A percentile compares a stretch with the other conserved stretches of the same genome.
phyloP scores from a whole-genome alignment of 2,329 filamentous ascomycete genomes.

The Penicillium sp. region DNA sequence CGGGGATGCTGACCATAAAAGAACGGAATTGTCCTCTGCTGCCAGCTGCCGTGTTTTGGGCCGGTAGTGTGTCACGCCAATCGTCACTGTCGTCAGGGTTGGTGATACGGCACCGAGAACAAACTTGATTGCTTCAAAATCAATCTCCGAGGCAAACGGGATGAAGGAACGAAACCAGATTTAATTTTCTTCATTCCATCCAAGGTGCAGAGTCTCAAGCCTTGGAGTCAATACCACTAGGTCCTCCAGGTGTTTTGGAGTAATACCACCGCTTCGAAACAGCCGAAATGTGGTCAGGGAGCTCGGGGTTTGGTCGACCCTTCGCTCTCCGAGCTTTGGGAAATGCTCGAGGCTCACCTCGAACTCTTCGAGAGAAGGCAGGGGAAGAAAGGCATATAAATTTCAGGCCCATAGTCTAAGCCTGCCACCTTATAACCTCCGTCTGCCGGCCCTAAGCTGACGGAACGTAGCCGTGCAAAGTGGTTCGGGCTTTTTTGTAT shows the following conservation, averaged over 20 bases:
- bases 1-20: neutral
- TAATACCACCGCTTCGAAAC: neutral
- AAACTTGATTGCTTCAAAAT: neutral
- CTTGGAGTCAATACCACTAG: neutral
- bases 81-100: neutral
- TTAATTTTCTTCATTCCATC: neutral
- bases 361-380: neutral
- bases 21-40: neutral
- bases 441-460: too few species aligned
- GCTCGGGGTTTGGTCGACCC: neutral
- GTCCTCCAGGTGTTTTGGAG: neutral
- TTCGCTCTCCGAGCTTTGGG: neutral
- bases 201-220: neutral
- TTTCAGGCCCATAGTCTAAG: neutral
- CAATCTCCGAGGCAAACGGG: neutral
- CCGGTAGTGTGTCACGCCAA: neutral
- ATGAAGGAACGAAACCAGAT: neutral
- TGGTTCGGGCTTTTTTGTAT: too few species aligned
- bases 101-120: neutral
- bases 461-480: too few species aligned
- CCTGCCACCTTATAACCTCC: neutral
- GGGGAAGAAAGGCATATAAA: neutral
- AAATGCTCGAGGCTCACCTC: neutral
- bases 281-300: neutral
- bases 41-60: neutral